Percentiles rank a stretch among this genome's conserved stretches.
These are phyloP conservation scores for Penicillium salamii DNA, from an alignment of 495 filamentous ascomycete genomes.

Conservation along the genomic window DNA sequence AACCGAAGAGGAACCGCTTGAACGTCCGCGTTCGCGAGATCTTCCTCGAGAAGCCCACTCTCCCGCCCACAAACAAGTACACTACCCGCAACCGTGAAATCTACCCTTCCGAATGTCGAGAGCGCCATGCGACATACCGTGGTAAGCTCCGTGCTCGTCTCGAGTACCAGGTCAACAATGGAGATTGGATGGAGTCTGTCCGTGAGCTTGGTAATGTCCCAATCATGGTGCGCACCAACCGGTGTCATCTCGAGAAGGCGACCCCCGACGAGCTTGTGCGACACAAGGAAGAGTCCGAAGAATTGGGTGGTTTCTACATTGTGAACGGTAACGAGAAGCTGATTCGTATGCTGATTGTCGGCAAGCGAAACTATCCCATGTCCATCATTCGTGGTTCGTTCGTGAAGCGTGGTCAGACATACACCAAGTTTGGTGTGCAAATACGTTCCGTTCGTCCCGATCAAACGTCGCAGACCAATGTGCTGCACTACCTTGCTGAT, in stretches of 20 bases:
- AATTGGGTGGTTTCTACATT: slow-evolving; percentile 87
- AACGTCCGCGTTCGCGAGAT: slow-evolving; percentile 71
- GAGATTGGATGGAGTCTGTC: slow-evolving; percentile 72
- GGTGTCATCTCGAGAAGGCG: slow-evolving; percentile 84
- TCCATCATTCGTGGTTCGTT: slow-evolving; percentile 90
- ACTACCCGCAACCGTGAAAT: slow-evolving; percentile 74
- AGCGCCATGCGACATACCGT: slow-evolving; percentile 88
- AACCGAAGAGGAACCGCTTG: slow-evolving; percentile 64
- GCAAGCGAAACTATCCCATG: slow-evolving; percentile 88
- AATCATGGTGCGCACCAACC: slow-evolving; percentile 90
- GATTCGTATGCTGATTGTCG: slow-evolving; percentile 86
- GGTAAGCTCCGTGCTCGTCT: slow-evolving; percentile 78
- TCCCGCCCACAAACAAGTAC: slow-evolving; percentile 78
- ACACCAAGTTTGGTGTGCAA: slow-evolving; percentile 86
- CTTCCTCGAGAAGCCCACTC: slow-evolving; percentile 69
- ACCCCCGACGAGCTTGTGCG: slow-evolving; percentile 77
- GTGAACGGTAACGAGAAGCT: slow-evolving; percentile 77
- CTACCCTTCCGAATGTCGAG: slow-evolving; percentile 87
- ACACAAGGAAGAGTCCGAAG: slow-evolving; percentile 89
- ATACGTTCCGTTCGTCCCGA: slow-evolving; percentile 90
- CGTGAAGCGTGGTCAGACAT: slow-evolving; percentile 74
- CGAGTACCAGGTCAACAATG: slow-evolving; percentile 81
- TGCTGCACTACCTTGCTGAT: slow-evolving; percentile 91
- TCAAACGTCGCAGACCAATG: slow-evolving; percentile 96
- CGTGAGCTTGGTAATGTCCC: slow-evolving; percentile 86